Evolutionary conservation across 2,329 filamentous ascomycete species (phyloP).

Genomic region (Aureobasidium sp.): DNA sequence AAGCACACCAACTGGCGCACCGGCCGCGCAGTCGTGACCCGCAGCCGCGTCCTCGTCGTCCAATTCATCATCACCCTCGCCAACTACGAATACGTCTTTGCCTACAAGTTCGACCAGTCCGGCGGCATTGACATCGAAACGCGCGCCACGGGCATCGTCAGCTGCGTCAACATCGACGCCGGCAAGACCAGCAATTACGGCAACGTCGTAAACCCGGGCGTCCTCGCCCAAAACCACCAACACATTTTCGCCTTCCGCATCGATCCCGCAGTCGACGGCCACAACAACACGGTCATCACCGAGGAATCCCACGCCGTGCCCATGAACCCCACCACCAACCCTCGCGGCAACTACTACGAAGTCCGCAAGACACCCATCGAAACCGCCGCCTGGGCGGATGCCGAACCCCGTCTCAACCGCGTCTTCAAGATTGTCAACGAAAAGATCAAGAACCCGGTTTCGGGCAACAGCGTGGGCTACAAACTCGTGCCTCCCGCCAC

Average conservation of each 20-base stretch:
- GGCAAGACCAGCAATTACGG: constrained; percentile 37
- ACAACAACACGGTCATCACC: constrained; percentile 43
- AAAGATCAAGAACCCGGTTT: constrained; percentile 34
- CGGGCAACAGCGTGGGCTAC: constrained; percentile 38
- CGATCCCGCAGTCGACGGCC: constrained; percentile 53
- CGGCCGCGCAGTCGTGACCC: constrained; percentile 50
- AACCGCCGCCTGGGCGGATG: constrained; percentile 19
- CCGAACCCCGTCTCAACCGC: constrained; percentile 40
- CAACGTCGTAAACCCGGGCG: constrained; percentile 55
- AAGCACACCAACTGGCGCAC: constrained; percentile 64
- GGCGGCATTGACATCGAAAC: constrained; percentile 54
- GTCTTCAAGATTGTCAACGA: constrained; percentile 47
- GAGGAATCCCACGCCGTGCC: constrained; percentile 46
- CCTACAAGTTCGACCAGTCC: constrained; percentile 55
- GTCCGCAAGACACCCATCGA: constrained; percentile 32
- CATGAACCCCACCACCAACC: constrained; percentile 47
- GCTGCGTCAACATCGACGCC: constrained; percentile 50
- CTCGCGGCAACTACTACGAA: constrained; percentile 53
- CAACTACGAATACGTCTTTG: constrained; percentile 64
- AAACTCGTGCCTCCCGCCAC: constrained; percentile 40
- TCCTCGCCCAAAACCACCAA: constrained; percentile 61
- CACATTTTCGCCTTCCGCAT: constrained; percentile 59
- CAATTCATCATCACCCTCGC: constrained; percentile 61
- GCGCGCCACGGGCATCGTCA: constrained; percentile 58
- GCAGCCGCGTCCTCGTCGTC: constrained; percentile 54